Evolutionary conservation across 2,329 filamentous ascomycete species (phyloP).

Genomic region (Zymoseptoria ardabiliae): DNA sequence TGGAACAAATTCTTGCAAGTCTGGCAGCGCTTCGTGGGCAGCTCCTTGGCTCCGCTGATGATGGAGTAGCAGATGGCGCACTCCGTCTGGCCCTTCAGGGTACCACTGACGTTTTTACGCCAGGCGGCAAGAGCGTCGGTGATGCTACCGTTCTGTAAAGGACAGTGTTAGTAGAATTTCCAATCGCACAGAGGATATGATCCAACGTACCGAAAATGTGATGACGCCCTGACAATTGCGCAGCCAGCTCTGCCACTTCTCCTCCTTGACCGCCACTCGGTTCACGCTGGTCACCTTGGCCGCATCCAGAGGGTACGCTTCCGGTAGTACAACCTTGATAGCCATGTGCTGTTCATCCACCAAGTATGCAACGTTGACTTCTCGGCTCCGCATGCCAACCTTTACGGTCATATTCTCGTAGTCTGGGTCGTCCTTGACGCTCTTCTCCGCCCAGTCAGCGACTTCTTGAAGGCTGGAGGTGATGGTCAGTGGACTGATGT

Average conservation of each 20-base stretch:
- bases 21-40: slow-evolving; percentile 83
- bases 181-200: background rate
- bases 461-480: slow-evolving; percentile 60
- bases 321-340: slow-evolving; percentile 73
- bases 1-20: slow-evolving; percentile 97
- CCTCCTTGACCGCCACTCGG: slow-evolving; percentile 79
- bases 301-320: slow-evolving; percentile 72
- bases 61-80: slow-evolving; percentile 89
- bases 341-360: slow-evolving; percentile 80
- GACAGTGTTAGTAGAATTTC: slow-evolving; percentile 3
- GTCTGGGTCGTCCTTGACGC: slow-evolving; percentile 31
- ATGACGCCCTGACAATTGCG: slow-evolving; percentile 85
- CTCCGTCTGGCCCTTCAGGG: slow-evolving; percentile 86
- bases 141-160: slow-evolving; percentile 63
- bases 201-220: slow-evolving; percentile 62
- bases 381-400: slow-evolving; percentile 61
- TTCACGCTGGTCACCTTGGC: slow-evolving; percentile 70
- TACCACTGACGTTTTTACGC: slow-evolving; percentile 76
- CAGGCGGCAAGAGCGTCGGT: slow-evolving; percentile 82
- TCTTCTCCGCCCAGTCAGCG: slow-evolving; percentile 52
- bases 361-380: slow-evolving; percentile 76
- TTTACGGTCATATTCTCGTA: slow-evolving; percentile 58
- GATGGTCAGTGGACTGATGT: slow-evolving; percentile 65
- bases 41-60: slow-evolving; percentile 77
- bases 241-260: slow-evolving; percentile 89